Evolutionary conservation across 352 stramenopile species (phyloP), one percentile per base, ranked within the genome.

Genomic region (Pythium inflatum): DNA sequence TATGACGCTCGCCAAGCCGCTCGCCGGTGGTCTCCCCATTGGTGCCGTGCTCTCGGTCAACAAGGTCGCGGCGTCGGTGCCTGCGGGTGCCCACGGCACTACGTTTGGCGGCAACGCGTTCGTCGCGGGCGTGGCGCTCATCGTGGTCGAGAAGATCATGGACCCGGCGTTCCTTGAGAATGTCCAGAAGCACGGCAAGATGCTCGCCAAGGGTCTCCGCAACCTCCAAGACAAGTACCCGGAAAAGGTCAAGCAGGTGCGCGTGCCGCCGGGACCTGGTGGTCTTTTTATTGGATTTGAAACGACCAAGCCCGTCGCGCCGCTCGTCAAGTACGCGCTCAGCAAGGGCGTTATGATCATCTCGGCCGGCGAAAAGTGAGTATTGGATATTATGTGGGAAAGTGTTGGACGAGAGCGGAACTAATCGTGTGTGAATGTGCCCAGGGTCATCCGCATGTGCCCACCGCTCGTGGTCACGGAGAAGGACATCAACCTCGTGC

Each of bases 21-120:
- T 99, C 24, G 97, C 96, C 20, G 95, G 93, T 45, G 97, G 97
- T 34, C 85, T 99, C 40, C 97, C 97, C 3, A 98, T 99, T 71
- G 96, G 97, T 60, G 97, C 97, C 34, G 97, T 99, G 80, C 88
- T 99, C 74, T 94, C 93, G 51, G 87, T 83, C 25, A 96, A 97
- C 63, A 96, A 97, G 53, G 83, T 97, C 9, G 91, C 92, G 5
- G 85, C 91, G 45, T 86, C 93, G 8, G 94, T 99, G 70, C 88
- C 84, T 38, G 90, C 95, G 4, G 95, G 97, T 43, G 90, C 97
- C 79, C 97, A 99, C 77, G 96, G 95, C 31, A 98, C 88, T 57
- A 99, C 97, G 2, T 99, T 99, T 72, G 97, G 97, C 49, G 97
- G 97, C 54, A 99, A 99, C 85, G 94, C 97, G 50, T 79, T 99